Base-by-base conservation (phyloP, 2,329 filamentous ascomycete genomes). In the Cercospora sp. region DNA sequence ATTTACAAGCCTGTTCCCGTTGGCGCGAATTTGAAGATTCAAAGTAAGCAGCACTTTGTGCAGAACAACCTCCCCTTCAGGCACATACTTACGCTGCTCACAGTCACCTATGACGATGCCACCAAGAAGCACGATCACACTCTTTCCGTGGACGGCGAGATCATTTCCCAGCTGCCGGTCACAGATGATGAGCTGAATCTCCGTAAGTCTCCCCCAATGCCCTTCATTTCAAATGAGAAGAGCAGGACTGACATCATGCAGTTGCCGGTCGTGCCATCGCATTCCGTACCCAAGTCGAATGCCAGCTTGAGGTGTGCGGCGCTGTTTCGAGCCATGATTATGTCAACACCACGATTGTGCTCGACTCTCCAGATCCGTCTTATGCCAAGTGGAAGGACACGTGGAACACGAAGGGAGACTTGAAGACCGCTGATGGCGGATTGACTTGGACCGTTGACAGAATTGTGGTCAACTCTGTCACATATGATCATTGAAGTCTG, bases 201-300 rank as follows among this genome's bases (percentile, higher is more conserved):
- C 9, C 16, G 60, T 63, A 53, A 2, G 42, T 31, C 20, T 62
- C 10, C 8, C 33, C 18, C 13, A 2, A 13, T 45, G 20, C 1
- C 5, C 23, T 5, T 9, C 28, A 26, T 16, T 16, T n/a, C 16
- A 18, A 2, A 4, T n/a, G 20, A 23, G 13, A n/a, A 16, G 5
- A 28, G n/a, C 13, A 5, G 7, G 33, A n/a, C 36, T 42, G 1
- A 42, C 16, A 42, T 3, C 1, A 0, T n/a, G 36, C 36, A 62
- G 60, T 28, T 31, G 60, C 26, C 20, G 60, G 60, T 6, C 60
- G 60, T 3, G 60, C 1, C 42, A 36, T 51, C 1, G 60, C 3
- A 3, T 62, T 48, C 39, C 42, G 60, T 7, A 48, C 60, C 2
- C 60, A 51, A 23, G 45, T 62, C 60, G 60, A 62, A 51, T 62